Evolutionary conservation across 495 filamentous ascomycete genomes (phyloP).

Genomic region (Xylaria scruposa): DNA sequence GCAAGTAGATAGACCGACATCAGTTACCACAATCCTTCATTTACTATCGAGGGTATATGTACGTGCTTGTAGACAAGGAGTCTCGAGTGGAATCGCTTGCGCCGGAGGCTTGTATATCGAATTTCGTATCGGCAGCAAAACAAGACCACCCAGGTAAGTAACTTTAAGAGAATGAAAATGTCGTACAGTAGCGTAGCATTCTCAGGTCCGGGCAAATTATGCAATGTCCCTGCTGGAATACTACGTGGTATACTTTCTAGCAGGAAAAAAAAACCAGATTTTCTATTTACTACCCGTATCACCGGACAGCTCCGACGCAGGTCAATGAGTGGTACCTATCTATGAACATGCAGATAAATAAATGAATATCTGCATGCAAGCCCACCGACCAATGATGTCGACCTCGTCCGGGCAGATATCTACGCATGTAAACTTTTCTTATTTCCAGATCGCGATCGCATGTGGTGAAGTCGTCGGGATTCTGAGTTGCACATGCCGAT

Average conservation of each 20-base stretch:
- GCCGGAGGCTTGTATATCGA: constrained; percentile 5
- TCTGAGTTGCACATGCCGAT: not conserved
- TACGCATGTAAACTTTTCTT: not conserved
- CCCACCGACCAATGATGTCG: not conserved
- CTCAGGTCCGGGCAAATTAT: constrained; percentile 11
- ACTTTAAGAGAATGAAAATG: not conserved
- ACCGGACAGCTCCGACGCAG: constrained; percentile 18
- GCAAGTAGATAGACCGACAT: not conserved
- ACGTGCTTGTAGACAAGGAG: not conserved
- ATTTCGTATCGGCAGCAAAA: not conserved
- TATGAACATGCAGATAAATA: not conserved
- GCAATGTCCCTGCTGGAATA: not conserved
- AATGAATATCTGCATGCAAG: not conserved
- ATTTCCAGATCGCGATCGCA: not conserved
- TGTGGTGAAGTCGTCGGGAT: not conserved
- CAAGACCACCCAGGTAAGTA: not conserved
- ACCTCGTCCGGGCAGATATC: not conserved
- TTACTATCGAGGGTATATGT: not conserved
- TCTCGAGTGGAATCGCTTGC: constrained; percentile 2
- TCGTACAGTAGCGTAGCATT: constrained; percentile 1
- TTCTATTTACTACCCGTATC: not conserved
- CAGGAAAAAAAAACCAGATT: not conserved
- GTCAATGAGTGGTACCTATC: not conserved
- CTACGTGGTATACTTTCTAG: constrained; percentile 4
- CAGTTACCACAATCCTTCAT: not conserved